Conservation (phyloP, 768 basidiomycete species). For the Thelephora aurantiotincta region DNA sequence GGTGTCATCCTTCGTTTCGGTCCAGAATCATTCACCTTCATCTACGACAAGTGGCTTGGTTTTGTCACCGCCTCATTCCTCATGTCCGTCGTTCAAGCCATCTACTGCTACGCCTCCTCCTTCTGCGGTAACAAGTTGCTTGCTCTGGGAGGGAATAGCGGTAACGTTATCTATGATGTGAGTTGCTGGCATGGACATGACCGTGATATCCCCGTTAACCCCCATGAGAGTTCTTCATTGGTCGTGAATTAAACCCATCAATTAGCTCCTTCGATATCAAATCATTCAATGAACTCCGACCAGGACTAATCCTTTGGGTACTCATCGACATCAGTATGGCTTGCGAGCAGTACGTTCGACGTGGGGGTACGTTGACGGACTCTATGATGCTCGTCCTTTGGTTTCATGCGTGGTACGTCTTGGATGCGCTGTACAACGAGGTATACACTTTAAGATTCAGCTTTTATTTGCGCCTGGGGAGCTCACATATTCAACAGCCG, state of each 20-base stretch:
- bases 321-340: slow-evolving; percentile 83
- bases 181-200: slow-evolving; percentile 15
- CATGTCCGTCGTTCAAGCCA: slow-evolving; percentile 66
- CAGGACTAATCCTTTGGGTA: slow-evolving; percentile 85
- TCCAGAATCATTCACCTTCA: slow-evolving; percentile 68
- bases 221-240: slow-evolving; percentile 66
- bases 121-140: slow-evolving; percentile 60
- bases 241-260: slow-evolving; percentile 87
- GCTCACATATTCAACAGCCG: slow-evolving; percentile 31
- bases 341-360: slow-evolving; percentile 78
- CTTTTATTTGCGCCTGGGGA: not conserved
- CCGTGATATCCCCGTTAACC: not conserved
- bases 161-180: slow-evolving; percentile 83
- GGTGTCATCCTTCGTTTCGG: slow-evolving; percentile 67
- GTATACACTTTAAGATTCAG: slow-evolving; percentile 23
- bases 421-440: slow-evolving; percentile 84
- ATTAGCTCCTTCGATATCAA: slow-evolving; percentile 68
- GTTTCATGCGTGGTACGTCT: slow-evolving; percentile 82
- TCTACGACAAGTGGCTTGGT: slow-evolving; percentile 88
- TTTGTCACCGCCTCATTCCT: slow-evolving; percentile 70
- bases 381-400: slow-evolving; percentile 81
- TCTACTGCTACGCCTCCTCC: slow-evolving; percentile 55
- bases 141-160: slow-evolving; percentile 86
- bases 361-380: slow-evolving; percentile 54
- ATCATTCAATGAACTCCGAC: slow-evolving; percentile 70